These are phyloP conservation scores for Calonectria henricotiae DNA, from an alignment of 2,329 filamentous ascomycete species.

Conservation along the genomic window DNA sequence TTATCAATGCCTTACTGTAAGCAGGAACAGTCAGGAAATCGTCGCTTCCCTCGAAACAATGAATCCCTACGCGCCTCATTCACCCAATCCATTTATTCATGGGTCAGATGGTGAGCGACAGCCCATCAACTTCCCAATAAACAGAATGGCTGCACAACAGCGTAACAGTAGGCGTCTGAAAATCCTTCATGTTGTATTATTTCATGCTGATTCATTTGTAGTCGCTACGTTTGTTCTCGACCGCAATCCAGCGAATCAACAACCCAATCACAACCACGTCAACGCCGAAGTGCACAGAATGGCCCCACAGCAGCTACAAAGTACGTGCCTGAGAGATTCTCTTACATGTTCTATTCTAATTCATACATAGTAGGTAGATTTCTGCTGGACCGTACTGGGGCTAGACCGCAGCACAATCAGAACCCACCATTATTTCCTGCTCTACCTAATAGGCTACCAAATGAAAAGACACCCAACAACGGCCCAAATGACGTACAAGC, in stretches of 20 bases:
- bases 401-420: background rate
- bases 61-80: background rate
- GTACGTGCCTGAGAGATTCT: too few species aligned
- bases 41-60: background rate
- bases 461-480: background rate
- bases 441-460: background rate
- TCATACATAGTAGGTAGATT: background rate
- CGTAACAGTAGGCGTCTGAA: background rate
- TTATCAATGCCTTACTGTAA: background rate
- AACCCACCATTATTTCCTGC: background rate
- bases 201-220: background rate
- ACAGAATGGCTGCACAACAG: constrained; percentile 4
- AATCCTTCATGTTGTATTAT: too few species aligned
- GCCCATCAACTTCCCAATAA: background rate
- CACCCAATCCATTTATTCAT: background rate
- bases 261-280: background rate
- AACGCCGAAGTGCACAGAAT: too few species aligned
- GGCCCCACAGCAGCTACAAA: too few species aligned
- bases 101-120: background rate
- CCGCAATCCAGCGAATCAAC: background rate
- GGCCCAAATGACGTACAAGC: background rate
- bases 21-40: background rate
- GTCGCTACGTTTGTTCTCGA: background rate
- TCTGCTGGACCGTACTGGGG: background rate
- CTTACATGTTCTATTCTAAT: background rate